phyloP scores from a whole-genome alignment of 1,284 basidiomycete genomes.

The Microbotryum lychnidis-dioicae region DNA sequence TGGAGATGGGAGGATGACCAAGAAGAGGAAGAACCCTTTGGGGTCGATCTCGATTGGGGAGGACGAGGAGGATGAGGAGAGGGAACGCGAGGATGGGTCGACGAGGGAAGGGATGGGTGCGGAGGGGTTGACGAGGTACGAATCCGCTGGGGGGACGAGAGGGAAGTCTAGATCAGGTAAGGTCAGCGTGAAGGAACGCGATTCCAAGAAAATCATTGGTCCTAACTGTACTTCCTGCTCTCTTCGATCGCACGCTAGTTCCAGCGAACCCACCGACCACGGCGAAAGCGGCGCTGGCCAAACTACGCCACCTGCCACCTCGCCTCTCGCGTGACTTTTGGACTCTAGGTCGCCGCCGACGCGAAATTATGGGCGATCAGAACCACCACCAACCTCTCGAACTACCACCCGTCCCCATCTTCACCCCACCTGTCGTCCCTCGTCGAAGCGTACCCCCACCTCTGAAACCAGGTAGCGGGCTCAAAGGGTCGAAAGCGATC shows the following conservation, averaged over 20 bases:
- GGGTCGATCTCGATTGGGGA: too few relatives aligned
- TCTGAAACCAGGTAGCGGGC: constrained; percentile 23
- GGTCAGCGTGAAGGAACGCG: too few relatives aligned
- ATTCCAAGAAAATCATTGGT: too few relatives aligned
- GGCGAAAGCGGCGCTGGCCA: constrained; percentile 29
- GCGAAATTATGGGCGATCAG: constrained; percentile 5
- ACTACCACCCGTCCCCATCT: constrained; percentile 12
- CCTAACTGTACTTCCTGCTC: too few relatives aligned
- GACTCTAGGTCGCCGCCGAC: constrained; percentile 12
- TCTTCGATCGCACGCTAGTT: constrained; percentile 2
- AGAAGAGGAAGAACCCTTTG: too few relatives aligned
- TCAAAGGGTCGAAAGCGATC: constrained; percentile 29
- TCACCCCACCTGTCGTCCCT: constrained; percentile 16
- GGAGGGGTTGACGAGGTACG: too few relatives aligned
- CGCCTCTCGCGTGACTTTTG: constrained; percentile 20
- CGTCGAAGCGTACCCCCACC: constrained; percentile 19
- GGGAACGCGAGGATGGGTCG: too few relatives aligned
- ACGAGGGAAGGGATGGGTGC: too few relatives aligned
- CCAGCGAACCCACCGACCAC: constrained; percentile 27
- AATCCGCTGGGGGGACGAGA: too few relatives aligned
- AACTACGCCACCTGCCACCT: constrained; percentile 22
- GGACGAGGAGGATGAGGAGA: too few relatives aligned
- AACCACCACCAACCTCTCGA: constrained; percentile 10
- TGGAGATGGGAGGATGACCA: too few relatives aligned
- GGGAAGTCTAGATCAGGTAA: too few relatives aligned